Percentiles rank a stretch among this genome's conserved stretches.
phyloP scores from a whole-genome alignment of 2,329 filamentous ascomycete genomes.

The Pseudopyricularia cyperi region DNA sequence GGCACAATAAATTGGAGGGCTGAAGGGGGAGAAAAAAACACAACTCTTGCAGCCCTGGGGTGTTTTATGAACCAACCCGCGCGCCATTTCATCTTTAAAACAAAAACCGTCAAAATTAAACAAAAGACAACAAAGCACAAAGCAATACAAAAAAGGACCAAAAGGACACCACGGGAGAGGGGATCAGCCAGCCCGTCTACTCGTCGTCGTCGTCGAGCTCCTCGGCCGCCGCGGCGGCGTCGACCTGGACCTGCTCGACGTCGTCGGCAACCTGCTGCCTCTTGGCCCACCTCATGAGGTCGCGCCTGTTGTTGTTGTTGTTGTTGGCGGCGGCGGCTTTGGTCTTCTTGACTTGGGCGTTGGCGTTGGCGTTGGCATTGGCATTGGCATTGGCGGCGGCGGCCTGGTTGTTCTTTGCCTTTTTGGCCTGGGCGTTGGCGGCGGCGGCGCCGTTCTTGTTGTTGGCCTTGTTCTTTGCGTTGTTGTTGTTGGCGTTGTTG shows the following conservation, averaged over 20 bases:
- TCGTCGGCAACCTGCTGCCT: not conserved
- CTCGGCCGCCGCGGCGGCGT: not conserved
- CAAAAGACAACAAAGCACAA: not conserved
- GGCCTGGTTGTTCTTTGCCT: not conserved
- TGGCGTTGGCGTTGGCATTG: not conserved
- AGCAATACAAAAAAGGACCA: not conserved
- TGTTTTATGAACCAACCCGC: too few relatives aligned
- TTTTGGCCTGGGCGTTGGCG: not conserved
- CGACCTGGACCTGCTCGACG: not conserved
- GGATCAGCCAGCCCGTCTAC: too few relatives aligned
- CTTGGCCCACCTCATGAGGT: not conserved
- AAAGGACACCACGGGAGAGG: not conserved
- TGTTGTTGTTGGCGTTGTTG: not conserved
- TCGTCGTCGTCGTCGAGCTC: not conserved
- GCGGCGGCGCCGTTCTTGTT: not conserved
- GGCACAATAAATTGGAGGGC: too few relatives aligned
- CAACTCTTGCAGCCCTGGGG: too few relatives aligned
- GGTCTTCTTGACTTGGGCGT: not conserved
- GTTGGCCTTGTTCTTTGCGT: not conserved
- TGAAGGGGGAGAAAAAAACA: too few relatives aligned
- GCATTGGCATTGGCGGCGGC: not conserved
- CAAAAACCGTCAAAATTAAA: too few relatives aligned
- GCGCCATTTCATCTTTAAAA: too few relatives aligned
- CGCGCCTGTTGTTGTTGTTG: conserved; percentile 1
- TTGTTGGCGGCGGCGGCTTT: not conserved